Evolutionary conservation across 139 green algal genomes (phyloP).

Genomic region (Pleodorina starrii): DNA sequence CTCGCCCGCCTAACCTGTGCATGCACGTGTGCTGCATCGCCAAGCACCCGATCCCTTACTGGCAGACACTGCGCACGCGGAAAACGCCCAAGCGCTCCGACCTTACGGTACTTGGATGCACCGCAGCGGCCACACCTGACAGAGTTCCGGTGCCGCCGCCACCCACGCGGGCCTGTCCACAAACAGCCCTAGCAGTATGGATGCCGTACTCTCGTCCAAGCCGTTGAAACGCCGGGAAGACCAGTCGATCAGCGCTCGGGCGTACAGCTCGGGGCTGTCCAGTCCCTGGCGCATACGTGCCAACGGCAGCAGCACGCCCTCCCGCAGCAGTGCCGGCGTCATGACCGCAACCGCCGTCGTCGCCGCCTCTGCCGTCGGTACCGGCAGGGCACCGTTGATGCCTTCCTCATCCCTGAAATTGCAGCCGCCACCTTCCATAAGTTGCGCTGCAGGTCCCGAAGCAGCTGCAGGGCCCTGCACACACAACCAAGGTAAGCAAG

Average conservation of each 20-base stretch:
- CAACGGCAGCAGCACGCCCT: constrained; percentile 9
- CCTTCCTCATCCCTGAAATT: too few relatives aligned
- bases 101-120: too few relatives aligned
- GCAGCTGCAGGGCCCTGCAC: not conserved
- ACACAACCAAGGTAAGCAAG: not conserved
- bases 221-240: not conserved
- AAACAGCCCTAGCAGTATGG: not conserved
- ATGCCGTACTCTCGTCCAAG: not conserved
- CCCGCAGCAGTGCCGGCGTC: not conserved
- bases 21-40: not conserved
- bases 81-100: too few relatives aligned
- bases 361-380: too few relatives aligned
- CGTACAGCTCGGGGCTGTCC: not conserved
- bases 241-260: not conserved
- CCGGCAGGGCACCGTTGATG: too few relatives aligned
- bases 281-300: not conserved
- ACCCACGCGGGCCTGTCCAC: not conserved
- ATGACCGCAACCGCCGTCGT: too few relatives aligned
- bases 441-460: too few relatives aligned
- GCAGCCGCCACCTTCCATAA: too few relatives aligned
- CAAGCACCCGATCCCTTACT: too few relatives aligned
- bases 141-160: too few relatives aligned
- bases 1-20: not conserved
- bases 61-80: too few relatives aligned
- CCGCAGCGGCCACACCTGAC: too few relatives aligned